A percentile compares a stretch with the other conserved stretches of the same genome.
Conservation (phyloP, 441 rosid genomes). For the Erodium moschatum region DNA sequence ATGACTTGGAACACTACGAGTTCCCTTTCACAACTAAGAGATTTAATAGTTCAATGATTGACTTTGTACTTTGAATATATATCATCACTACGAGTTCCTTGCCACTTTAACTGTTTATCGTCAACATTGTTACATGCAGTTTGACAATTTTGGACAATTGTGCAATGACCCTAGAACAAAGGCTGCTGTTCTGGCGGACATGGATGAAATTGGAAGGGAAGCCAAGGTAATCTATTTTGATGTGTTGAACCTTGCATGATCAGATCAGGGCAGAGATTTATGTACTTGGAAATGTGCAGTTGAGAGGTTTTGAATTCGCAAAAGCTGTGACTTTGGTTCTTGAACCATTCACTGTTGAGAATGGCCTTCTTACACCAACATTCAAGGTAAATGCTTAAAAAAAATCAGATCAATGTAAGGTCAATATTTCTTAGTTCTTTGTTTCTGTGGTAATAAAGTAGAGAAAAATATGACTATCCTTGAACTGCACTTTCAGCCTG, state of each 20-base stretch:
- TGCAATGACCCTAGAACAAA: constrained; percentile 65
- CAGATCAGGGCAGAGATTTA: background rate
- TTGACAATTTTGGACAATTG: constrained; percentile 49
- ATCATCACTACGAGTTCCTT: background rate
- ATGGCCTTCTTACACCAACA: constrained; percentile 84
- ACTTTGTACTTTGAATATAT: background rate
- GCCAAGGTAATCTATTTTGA: constrained; percentile 50
- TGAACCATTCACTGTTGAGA: constrained; percentile 76
- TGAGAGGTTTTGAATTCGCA: constrained; percentile 91
- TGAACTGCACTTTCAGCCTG: background rate
- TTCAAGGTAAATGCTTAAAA: constrained; percentile 51
- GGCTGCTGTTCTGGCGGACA: constrained; percentile 68
- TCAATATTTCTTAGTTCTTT: background rate
- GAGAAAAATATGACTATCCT: background rate
- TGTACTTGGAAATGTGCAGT: constrained; percentile 33
- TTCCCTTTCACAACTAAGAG: background rate
- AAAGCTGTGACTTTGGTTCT: constrained; percentile 72
- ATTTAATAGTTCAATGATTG: background rate
- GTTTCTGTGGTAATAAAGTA: background rate
- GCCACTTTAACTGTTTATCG: constrained; percentile 9
- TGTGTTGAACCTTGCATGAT: constrained; percentile 3
- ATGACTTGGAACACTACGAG: background rate
- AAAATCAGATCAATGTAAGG: background rate
- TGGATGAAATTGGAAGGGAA: constrained; percentile 81
- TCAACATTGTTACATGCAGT: constrained; percentile 28